Conservation (phyloP, 352 stramenopile species). For the Phytopythium ostracodes region DNA sequence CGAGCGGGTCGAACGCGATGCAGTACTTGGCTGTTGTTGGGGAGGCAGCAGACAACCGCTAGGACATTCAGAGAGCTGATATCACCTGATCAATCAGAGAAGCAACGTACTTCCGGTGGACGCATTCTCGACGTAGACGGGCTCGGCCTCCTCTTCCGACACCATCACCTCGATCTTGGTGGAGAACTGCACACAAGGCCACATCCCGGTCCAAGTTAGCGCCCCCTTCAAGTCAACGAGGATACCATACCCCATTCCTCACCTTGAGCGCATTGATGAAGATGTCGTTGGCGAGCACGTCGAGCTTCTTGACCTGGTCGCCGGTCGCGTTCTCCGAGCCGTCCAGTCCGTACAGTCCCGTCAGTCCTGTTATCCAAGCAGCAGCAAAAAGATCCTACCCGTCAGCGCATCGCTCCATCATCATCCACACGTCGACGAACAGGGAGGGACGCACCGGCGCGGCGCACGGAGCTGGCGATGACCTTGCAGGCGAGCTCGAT, state of each 20-base stretch:
- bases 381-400: background rate
- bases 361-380: conserved; percentile 35
- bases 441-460: conserved; percentile 65
- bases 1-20: conserved; percentile 98
- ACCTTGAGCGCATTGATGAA: conserved; percentile 96
- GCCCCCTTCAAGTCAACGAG: too few relatives aligned
- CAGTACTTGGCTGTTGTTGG: conserved; percentile 90
- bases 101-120: conserved; percentile 30
- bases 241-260: background rate
- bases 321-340: conserved; percentile 96
- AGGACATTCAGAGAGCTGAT: background rate
- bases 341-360: conserved; percentile 93
- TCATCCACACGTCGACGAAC: too few relatives aligned
- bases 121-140: conserved; percentile 90
- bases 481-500: conserved; percentile 97
- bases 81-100: background rate
- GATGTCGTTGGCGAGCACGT: conserved; percentile 98
- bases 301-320: conserved; percentile 99
- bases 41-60: conserved; percentile 4
- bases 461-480: conserved; percentile 95
- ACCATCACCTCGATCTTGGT: conserved; percentile 97
- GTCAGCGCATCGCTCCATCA: too few relatives aligned
- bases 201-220: too few relatives aligned
- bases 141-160: conserved; percentile 97
- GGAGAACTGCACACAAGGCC: conserved; percentile 73